These are phyloP conservation scores for Penicillium sp. DNA, from an alignment of 2,329 filamentous ascomycete species.

Conservation along the genomic window DNA sequence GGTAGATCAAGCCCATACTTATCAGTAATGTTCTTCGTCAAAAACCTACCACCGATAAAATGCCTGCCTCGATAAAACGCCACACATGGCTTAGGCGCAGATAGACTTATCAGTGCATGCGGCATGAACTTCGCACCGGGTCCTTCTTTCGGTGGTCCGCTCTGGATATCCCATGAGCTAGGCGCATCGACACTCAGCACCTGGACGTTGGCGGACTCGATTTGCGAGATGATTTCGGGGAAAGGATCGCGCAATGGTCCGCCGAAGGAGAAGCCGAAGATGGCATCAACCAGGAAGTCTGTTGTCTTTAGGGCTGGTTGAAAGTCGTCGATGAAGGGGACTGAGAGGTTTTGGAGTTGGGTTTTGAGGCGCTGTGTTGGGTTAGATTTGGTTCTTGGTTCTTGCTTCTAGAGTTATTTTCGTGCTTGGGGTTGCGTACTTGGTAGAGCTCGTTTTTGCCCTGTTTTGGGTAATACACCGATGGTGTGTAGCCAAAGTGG, in stretches of 20 bases:
- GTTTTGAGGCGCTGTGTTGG: slow-evolving; percentile 69
- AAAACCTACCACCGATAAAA: slow-evolving; percentile 89
- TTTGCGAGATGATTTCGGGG: slow-evolving; percentile 71
- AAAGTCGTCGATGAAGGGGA: slow-evolving; percentile 86
- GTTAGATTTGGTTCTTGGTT: neutral
- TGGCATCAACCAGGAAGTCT: slow-evolving; percentile 85
- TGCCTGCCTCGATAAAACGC: slow-evolving; percentile 82
- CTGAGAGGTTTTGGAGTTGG: slow-evolving; percentile 77
- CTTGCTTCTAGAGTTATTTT: slow-evolving; percentile 7
- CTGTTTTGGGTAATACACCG: slow-evolving; percentile 89
- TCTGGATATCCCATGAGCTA: slow-evolving; percentile 90
- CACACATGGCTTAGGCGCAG: slow-evolving; percentile 87
- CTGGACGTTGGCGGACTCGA: slow-evolving; percentile 71
- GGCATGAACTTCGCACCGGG: slow-evolving; percentile 81
- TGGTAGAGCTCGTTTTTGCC: slow-evolving; percentile 87
- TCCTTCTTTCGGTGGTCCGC: slow-evolving; percentile 74
- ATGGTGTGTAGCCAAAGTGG: slow-evolving; percentile 87
- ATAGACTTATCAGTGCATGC: slow-evolving; percentile 77
- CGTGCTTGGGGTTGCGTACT: slow-evolving; percentile 47
- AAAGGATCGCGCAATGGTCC: slow-evolving; percentile 94
- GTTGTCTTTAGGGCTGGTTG: slow-evolving; percentile 61
- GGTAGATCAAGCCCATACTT: slow-evolving; percentile 87
- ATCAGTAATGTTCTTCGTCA: slow-evolving; percentile 72
- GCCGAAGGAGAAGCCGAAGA: slow-evolving; percentile 94
- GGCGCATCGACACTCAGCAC: slow-evolving; percentile 90